Evolutionary conservation across 2,329 filamentous ascomycete species (phyloP), one percentile per base, ranked within the genome.

Genomic region (Fonsecaea nubica): DNA sequence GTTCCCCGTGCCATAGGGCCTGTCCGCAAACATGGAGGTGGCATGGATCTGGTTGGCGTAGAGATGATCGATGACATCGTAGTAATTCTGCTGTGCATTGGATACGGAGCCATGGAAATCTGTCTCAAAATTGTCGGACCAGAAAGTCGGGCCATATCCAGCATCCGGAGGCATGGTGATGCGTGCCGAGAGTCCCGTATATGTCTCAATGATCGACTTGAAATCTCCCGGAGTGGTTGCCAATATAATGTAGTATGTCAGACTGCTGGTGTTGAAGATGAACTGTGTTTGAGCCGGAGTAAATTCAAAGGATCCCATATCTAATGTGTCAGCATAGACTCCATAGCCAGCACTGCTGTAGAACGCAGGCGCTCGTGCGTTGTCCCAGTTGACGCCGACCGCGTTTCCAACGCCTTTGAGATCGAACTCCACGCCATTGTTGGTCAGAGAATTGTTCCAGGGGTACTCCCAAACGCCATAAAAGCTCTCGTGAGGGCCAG

Each of bases 391-490:
- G 13, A 40, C 38, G 15, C 56, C 56, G 6, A 42, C 4, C 18
- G 10, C 5, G n/a, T 58, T 58, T 48, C 56, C 56, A 42, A 32
- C 56, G 5, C 56, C 56, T 33, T 58, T 58, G 18, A 58, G 38
- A 25, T 58, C 56, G 30, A 58, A 58, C 12, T 30, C 30, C 15
- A 58, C 42, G 56, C 56, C 56, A 15, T 58, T 45, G 9, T 58
- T 58, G 10, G 56, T 58, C 18, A 58, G 56, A 2, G 56, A 58
- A 33, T 58, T 38, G 30, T 58, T 58, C 56, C 56, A 58, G 10
- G 56, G 56, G 38, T 58, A 58, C 42, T 58, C 56, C 56, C 56
- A 58, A 30, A 58, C 56, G 25, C 56, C 56, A n/a, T 58, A 58
- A n/a, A 58, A 30, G 5, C 18, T 58, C 15, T 58, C 56, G 30